Evolutionary conservation across 1,284 basidiomycete genomes (phyloP).

Genomic region (Pholiota adiposa): DNA sequence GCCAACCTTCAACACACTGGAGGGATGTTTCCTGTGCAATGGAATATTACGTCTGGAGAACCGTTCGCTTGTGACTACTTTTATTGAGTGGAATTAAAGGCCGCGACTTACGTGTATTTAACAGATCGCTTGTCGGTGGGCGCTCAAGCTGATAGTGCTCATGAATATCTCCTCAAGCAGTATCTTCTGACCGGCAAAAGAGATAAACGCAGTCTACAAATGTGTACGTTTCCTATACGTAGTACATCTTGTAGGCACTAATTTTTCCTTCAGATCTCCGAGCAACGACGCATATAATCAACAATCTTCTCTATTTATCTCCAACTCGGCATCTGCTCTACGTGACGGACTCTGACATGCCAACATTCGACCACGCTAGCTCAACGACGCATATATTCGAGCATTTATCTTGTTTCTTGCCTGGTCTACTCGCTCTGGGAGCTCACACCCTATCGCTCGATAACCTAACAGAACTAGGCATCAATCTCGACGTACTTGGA

Average conservation of each 20-base stretch:
- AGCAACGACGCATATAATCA: constrained; percentile 62
- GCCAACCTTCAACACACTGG: constrained; percentile 47
- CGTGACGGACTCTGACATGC: constrained; percentile 56
- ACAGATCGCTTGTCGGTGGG: constrained; percentile 62
- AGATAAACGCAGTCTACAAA: constrained; percentile 59
- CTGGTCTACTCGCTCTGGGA: constrained; percentile 77
- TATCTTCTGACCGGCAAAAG: constrained; percentile 65
- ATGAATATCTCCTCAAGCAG: constrained; percentile 79
- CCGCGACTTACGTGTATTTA: neutral
- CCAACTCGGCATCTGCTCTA: constrained; percentile 70
- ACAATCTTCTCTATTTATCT: constrained; percentile 68
- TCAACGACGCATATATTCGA: constrained; percentile 62
- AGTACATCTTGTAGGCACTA: neutral
- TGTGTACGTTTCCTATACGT: constrained; percentile 54
- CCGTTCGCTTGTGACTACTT: constrained; percentile 40
- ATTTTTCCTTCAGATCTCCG: constrained; percentile 55
- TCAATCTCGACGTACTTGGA: constrained; percentile 38
- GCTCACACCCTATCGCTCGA: constrained; percentile 62
- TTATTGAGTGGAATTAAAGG: neutral
- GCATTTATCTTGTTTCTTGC: constrained; percentile 80
- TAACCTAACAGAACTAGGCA: constrained; percentile 46
- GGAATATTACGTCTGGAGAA: constrained; percentile 47
- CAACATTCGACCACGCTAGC: constrained; percentile 30
- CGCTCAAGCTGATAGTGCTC: constrained; percentile 68
- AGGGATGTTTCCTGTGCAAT: constrained; percentile 60